Conservation (phyloP, 192 early-diverging fungal species). For the Gigaspora rosea region DNA sequence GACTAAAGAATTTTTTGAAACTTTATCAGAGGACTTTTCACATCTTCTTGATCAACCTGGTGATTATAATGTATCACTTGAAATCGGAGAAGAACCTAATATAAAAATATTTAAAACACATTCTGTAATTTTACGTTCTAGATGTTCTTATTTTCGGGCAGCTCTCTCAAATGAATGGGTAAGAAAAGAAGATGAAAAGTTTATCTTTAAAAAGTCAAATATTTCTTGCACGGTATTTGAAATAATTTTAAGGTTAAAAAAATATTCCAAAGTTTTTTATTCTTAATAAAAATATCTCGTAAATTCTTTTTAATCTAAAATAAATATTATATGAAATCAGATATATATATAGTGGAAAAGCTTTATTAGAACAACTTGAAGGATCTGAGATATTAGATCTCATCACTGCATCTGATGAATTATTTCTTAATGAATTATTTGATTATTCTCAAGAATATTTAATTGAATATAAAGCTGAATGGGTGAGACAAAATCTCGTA, state of each 20-base stretch:
- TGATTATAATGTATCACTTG: conserved; percentile 11
- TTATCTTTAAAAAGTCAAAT: conserved; percentile 5
- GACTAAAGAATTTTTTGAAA: neutral
- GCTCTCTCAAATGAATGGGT: conserved; percentile 17
- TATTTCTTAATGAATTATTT: conserved; percentile 11
- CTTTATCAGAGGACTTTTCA: neutral
- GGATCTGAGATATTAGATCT: conserved; percentile 5
- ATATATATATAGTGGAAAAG: conserved; percentile 8
- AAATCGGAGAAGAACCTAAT: neutral
- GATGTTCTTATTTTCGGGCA: neutral
- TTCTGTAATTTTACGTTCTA: conserved; percentile 18
- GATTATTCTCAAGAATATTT: conserved; percentile 16
- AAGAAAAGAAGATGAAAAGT: conserved; percentile 5
- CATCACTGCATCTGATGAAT: conserved; percentile 10
- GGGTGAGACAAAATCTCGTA: conserved; percentile 8
- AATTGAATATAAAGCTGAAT: neutral
- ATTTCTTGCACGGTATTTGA: conserved; percentile 6
- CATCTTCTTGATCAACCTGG: neutral
- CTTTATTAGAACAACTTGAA: conserved; percentile 10
- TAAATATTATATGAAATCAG: neutral
- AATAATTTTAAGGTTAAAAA: conserved; percentile 2
- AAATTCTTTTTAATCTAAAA: neutral
- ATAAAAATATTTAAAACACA: conserved; percentile 19
- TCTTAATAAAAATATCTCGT: neutral
- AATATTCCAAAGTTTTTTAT: too few relatives aligned